Evolutionary conservation across 352 stramenopile genomes (phyloP).

Genomic region (Phytophthora nicotianae): DNA sequence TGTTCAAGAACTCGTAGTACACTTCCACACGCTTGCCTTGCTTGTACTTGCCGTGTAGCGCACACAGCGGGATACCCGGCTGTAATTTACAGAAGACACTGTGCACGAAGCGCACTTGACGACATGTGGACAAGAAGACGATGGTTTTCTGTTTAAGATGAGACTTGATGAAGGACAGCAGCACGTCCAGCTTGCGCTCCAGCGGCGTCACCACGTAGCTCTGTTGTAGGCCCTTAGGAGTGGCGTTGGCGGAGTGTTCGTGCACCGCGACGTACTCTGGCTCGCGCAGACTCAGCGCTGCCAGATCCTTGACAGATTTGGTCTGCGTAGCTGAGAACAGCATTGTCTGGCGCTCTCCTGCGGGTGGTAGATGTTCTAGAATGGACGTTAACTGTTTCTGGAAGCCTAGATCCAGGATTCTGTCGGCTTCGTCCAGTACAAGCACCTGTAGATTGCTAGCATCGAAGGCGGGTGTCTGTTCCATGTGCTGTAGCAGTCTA

Average conservation of each 20-base stretch:
- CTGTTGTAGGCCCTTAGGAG: slow-evolving; percentile 93
- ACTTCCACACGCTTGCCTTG: slow-evolving; percentile 98
- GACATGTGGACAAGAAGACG: slow-evolving; percentile 98
- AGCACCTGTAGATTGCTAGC: slow-evolving; percentile 94
- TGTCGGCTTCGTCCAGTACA: slow-evolving; percentile 99
- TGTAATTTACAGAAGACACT: slow-evolving; percentile 97
- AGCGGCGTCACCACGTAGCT: slow-evolving; percentile 95
- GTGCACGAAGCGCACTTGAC: slow-evolving; percentile 96
- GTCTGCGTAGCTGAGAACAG: slow-evolving; percentile 98
- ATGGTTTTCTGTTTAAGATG: slow-evolving; percentile 99
- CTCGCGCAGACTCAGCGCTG: slow-evolving; percentile 93
- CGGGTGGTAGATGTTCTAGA: slow-evolving; percentile 93
- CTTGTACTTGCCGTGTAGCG: slow-evolving; percentile 99
- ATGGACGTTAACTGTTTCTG: slow-evolving; percentile 98
- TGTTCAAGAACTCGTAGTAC: slow-evolving; percentile 99
- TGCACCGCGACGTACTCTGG: slow-evolving; percentile 98
- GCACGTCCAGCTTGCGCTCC: slow-evolving; percentile 96
- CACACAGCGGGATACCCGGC: slow-evolving; percentile 95
- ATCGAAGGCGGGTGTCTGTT: slow-evolving; percentile 98
- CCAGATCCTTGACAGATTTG: slow-evolving; percentile 97
- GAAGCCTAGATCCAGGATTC: slow-evolving; percentile 99
- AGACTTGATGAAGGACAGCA: slow-evolving; percentile 99
- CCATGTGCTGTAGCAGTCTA: slow-evolving; percentile 97
- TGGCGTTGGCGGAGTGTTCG: slow-evolving; percentile 91
- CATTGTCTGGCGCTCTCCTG: slow-evolving; percentile 93